Evolutionary conservation across 75 land plant genomes (phyloP).

Genomic region (Ceratopteris richardii): DNA sequence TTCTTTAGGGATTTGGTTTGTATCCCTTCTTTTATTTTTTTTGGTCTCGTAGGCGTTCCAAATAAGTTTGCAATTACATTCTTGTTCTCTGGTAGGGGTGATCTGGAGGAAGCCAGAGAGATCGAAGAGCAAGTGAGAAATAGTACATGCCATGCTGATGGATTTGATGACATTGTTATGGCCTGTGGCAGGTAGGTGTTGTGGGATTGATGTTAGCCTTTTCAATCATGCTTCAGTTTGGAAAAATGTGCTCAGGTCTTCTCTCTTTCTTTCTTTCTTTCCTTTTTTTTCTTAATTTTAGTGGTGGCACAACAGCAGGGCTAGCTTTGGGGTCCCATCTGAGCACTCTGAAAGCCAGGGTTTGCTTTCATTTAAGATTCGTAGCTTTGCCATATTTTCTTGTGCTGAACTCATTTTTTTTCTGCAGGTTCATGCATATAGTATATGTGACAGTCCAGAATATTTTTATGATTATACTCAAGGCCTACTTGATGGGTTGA

Average conservation of each 20-base stretch:
- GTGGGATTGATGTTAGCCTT: background rate
- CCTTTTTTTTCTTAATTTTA: conserved; percentile 21
- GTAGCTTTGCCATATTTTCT: too few species aligned
- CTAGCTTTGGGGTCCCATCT: conserved; percentile 70
- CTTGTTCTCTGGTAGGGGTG: conserved; percentile 57
- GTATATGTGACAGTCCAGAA: conserved; percentile 84
- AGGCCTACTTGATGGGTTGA: conserved; percentile 82
- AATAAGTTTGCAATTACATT: too few species aligned
- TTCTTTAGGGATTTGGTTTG: conserved; percentile 90
- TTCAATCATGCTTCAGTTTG: background rate
- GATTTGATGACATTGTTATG: conserved; percentile 81
- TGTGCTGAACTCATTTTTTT: too few species aligned
- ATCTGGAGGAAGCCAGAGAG: conserved; percentile 81
- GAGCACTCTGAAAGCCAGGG: conserved; percentile 71
- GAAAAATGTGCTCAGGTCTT: too few species aligned
- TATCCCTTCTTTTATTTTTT: background rate
- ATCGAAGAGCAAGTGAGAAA: conserved; percentile 60
- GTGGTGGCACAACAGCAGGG: conserved; percentile 96
- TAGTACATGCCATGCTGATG: conserved; percentile 8
- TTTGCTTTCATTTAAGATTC: too few species aligned
- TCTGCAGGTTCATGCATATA: conserved; percentile 76
- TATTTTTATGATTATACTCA: conserved; percentile 82
- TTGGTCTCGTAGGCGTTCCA: too few species aligned
- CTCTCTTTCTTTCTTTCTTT: too few species aligned
- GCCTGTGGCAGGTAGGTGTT: conserved; percentile 88